Evolutionary conservation across 176 grass and related monocot genomes (phyloP), one percentile per base, ranked within the genome.

Genomic region (Tillandsia fasciculata): DNA sequence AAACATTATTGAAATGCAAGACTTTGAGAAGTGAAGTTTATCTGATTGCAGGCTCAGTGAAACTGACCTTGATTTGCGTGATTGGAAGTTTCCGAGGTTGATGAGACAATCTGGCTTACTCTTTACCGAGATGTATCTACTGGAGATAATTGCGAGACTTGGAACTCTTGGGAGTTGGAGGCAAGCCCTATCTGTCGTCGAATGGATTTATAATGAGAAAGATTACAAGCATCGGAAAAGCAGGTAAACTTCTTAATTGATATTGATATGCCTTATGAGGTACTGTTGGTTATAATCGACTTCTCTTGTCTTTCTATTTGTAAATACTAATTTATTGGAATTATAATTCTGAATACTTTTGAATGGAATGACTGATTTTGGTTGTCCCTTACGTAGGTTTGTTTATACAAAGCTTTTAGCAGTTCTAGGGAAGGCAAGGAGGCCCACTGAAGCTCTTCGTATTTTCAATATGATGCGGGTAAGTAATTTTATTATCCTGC

Each of bases 131-230:
- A 80, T 84, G 75, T 86, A 82, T 79, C 14, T 96, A 65, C 73
- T 96, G 51, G 75, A 82, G 82, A 84, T 96, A 78, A 52, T 96
- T 50, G 73, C 82, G 76, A 81, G 81, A 52, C 84, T 96, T 52
- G 88, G 87, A 72, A 65, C 65, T 71, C 59, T 52, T 64, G 80
- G 85, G 84, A 91, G 78, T 24, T 96, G 92, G 86, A 89, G 76
- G 66, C 88, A 91, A 72, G 88, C 88, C 78, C 24, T 84, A 77
- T 72, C 78, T 78, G 67, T 96, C 71, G 87, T 85, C 53, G 74
- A 96, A 85, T 96, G 92, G 92, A 86, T 96, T 12, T 91, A 96
- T 59, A 91, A 80, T 52, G 83, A 89, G 70, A 89, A 87, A 33
- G 63, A 33, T 20, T 91, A 96, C 74, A 82, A 77, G 33, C 85